Conservation (phyloP, 768 basidiomycete species). For the Brasilioporus rufonigricans region DNA sequence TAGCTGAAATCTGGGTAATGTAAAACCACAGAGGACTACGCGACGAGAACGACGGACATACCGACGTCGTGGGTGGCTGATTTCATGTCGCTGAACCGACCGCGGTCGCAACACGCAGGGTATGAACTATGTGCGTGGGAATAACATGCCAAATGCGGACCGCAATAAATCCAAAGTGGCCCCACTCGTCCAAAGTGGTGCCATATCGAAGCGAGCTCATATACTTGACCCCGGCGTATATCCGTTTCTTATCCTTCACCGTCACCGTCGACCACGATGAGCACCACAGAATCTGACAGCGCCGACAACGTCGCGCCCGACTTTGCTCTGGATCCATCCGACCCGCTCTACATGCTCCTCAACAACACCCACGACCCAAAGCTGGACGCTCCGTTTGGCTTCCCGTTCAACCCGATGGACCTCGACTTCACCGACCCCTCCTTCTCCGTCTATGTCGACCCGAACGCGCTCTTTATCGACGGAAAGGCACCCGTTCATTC, state of each 20-base stretch:
- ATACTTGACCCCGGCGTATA: not conserved
- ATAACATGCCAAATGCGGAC: slow-evolving; percentile 17
- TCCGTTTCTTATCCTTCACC: not conserved
- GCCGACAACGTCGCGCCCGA: slow-evolving; percentile 30
- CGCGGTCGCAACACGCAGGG: not conserved
- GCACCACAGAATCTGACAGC: slow-evolving; percentile 10
- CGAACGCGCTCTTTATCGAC: slow-evolving; percentile 54
- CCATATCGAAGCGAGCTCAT: slow-evolving; percentile 9
- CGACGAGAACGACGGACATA: slow-evolving; percentile 1
- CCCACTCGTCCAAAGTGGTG: slow-evolving; percentile 24
- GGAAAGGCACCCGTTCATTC: slow-evolving; percentile 22
- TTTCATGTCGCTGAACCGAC: slow-evolving; percentile 10
- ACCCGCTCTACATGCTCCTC: slow-evolving; percentile 59
- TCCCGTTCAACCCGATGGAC: slow-evolving; percentile 46
- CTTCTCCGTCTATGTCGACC: slow-evolving; percentile 56
- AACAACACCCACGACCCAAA: slow-evolving; percentile 40
- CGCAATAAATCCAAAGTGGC: slow-evolving; percentile 22
- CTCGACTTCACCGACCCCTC: slow-evolving; percentile 54
- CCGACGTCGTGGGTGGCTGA: slow-evolving; percentile 12
- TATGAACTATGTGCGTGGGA: slow-evolving; percentile 20
- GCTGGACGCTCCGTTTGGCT: slow-evolving; percentile 37
- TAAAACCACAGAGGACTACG: not conserved
- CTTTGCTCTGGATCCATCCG: slow-evolving; percentile 50
- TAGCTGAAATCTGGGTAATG: slow-evolving; percentile 63
- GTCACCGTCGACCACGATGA: slow-evolving; percentile 17